Evolutionary conservation across 129 eudicot species (phyloP).

Genomic region (Cynara cardunculus): DNA sequence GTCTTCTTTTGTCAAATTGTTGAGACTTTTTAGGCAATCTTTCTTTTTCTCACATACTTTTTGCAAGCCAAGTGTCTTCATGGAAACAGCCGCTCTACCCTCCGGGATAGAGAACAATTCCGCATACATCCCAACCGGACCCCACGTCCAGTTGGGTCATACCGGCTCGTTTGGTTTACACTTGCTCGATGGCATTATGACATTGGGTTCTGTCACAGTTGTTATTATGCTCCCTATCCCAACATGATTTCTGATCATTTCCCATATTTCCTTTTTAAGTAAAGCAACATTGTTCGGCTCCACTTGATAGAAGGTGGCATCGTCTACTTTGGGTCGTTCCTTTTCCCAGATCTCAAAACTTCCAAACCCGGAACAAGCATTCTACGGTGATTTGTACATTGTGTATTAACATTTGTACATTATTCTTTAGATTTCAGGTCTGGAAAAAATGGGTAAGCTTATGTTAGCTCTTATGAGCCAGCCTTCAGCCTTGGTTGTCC

Average conservation of each 20-base stretch:
- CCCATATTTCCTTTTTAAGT: conserved; percentile 25
- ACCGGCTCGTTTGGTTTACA: neutral
- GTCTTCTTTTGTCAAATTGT: no score
- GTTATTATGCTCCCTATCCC: conserved; percentile 23
- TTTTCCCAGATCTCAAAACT: neutral
- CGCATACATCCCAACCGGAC: neutral
- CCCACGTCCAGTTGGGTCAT: neutral
- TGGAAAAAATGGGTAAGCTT: neutral
- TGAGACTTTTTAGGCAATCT: no score
- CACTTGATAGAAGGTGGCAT: conserved; percentile 20
- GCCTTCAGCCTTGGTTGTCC: neutral
- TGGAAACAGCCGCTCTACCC: neutral
- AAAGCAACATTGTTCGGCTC: conserved; percentile 23
- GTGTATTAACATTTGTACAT: conserved; percentile 14
- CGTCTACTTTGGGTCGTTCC: conserved; percentile 5
- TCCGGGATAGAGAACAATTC: no score
- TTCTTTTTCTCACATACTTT: neutral
- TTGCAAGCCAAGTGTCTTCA: neutral
- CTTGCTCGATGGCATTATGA: neutral
- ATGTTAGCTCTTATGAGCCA: neutral
- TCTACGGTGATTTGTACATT: conserved; percentile 6
- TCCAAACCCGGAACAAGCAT: neutral
- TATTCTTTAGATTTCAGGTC: neutral
- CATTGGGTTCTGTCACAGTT: conserved; percentile 12
- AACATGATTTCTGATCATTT: conserved; percentile 26